phyloP scores from a whole-genome alignment of 345 rosid genomes.

The Jatropha curcas region DNA sequence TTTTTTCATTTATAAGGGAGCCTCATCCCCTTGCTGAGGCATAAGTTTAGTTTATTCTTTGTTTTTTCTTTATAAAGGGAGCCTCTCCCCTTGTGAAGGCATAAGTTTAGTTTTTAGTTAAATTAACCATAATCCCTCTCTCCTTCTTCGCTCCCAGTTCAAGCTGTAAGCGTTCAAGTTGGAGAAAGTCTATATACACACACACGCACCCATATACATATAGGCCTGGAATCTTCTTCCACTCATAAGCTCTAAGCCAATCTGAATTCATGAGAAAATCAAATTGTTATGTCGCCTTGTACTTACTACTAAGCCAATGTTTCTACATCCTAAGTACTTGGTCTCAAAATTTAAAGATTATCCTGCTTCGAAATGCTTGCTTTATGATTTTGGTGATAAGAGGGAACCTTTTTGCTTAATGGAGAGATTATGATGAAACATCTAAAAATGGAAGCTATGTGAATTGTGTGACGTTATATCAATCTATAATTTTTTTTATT shows the following conservation, averaged over 20 bases:
- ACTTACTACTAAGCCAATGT: background rate
- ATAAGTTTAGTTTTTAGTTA: too few species aligned
- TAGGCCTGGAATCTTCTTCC: background rate
- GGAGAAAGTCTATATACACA: too few species aligned
- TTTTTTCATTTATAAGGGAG: too few species aligned
- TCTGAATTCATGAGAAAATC: background rate
- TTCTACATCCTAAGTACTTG: background rate
- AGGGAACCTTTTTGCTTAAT: background rate
- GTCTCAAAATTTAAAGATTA: background rate
- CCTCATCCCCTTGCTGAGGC: too few species aligned
- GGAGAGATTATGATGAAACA: background rate
- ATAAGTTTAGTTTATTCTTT: too few species aligned
- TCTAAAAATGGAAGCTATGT: background rate
- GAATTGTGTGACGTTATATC: background rate
- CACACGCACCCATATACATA: too few species aligned
- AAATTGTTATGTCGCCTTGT: background rate
- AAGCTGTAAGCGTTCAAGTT: too few species aligned
- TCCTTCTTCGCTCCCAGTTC: too few species aligned
- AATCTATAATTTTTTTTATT: too few species aligned
- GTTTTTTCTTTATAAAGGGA: too few species aligned
- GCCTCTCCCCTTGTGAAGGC: too few species aligned
- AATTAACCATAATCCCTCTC: too few species aligned
- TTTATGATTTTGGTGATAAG: background rate
- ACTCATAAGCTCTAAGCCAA: background rate
- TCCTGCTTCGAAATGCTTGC: background rate